Base-by-base conservation (phyloP, 1,139 yeast genomes). In the Yamadazyma atlantica region DNA sequence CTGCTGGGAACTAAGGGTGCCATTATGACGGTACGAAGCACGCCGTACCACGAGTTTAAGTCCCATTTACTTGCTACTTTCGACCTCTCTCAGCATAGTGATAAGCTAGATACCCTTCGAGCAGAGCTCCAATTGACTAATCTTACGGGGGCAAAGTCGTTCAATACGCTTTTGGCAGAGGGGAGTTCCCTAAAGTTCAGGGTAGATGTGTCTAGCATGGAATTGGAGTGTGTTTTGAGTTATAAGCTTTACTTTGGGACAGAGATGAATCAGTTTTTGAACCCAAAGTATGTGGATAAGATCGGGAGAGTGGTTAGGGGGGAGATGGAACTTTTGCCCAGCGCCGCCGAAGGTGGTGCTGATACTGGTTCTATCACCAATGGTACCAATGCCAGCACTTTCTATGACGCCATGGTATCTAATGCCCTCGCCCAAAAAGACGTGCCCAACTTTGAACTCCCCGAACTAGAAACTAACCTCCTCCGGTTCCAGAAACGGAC, bases 401-500 rank as follows among this genome's bases (percentile, higher is more conserved):
- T 71, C 41, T 71, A 70, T 46, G 60, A 58, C 28, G 40, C 62
- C 3, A 60, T 70, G 35, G 57, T 71, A 2, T 62, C 60, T 16
- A 48, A 58, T 40, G 68, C 75, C 1, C 43, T 49, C 5, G 33
- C 36, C 5, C 43, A 66, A 32, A 55, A 63, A 0, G 32, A 39
- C 0, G 45, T 52, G 2, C 46, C 44, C 2, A 46, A 45, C 3
- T 57, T 64, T 40, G 68, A 66, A 22, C 52, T 73, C n/a, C 75
- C 80, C 0, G 79, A 72, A 29, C 57, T 82, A 13, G 71, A 66
- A 19, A 69, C 82, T 0, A 60, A 63, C 4, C 58, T 82, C 10
- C 55, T 82, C 16, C 66, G 67, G 5, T 86, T 82, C 45, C 95
- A 86, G 52, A 63, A 70, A 4, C 77, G 74, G 36, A 73, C 92